A percentile compares a stretch with the other conserved stretches of the same genome.
These are phyloP conservation scores for Suillus bovinus DNA, from an alignment of 768 basidiomycete species.

Conservation along the genomic window DNA sequence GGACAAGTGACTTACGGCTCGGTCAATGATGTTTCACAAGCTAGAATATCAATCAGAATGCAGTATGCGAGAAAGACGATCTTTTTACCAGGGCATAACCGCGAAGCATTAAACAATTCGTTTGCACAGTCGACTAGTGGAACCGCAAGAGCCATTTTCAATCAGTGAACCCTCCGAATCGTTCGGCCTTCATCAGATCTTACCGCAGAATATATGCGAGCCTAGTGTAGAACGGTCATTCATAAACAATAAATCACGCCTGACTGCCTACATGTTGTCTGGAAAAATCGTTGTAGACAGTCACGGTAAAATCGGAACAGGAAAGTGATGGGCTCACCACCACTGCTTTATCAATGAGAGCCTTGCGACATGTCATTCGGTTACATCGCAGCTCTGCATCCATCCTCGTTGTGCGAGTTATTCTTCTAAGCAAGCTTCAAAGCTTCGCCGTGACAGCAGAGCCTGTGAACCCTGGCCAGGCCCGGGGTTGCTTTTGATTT, in stretches of 20 bases:
- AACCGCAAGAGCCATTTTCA: conserved; percentile 5
- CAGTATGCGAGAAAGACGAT: conserved; percentile 7
- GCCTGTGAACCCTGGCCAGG: no score
- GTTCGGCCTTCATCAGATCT: conserved; percentile 13
- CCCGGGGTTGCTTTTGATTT: background rate
- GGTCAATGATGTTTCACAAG: conserved; percentile 76
- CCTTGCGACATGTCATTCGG: conserved; percentile 69
- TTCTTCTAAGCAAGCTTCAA: no score
- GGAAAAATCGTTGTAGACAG: conserved; percentile 16
- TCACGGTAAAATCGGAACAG: conserved; percentile 6
- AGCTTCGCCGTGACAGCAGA: no score
- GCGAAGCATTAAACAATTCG: conserved; percentile 74
- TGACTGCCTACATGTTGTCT: conserved; percentile 56
- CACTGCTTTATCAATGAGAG: conserved; percentile 76
- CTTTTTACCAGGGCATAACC: conserved; percentile 80
- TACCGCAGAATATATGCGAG: conserved; percentile 87
- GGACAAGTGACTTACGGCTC: conserved; percentile 66
- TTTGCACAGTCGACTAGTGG: conserved; percentile 78
- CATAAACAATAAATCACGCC: background rate
- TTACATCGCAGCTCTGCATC: conserved; percentile 80
- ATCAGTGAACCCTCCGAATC: background rate
- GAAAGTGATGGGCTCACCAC: conserved; percentile 57
- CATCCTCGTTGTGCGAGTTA: conserved; percentile 46
- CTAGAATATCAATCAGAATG: conserved; percentile 36
- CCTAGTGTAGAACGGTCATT: conserved; percentile 41